Evolutionary conservation across 805 yeast species (phyloP).

Genomic region (Candida railenensis): DNA sequence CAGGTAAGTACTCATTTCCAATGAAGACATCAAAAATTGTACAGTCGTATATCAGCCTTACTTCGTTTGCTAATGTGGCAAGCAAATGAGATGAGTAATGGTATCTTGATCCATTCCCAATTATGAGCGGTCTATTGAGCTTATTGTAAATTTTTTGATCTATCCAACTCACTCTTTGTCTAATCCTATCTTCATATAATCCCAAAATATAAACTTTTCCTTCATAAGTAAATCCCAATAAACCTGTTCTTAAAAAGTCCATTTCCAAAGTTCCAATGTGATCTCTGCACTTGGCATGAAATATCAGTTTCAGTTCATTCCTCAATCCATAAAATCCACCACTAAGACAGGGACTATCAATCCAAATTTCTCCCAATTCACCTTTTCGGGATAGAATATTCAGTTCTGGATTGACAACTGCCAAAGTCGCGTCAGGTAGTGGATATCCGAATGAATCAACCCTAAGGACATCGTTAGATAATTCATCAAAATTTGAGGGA

Average conservation of each 20-base stretch:
- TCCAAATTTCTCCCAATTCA: slow-evolving; percentile 96
- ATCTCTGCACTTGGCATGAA: slow-evolving; percentile 79
- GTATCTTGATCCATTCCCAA: slow-evolving; percentile 49
- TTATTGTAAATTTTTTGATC: slow-evolving; percentile 44
- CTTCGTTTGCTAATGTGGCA: slow-evolving; percentile 77
- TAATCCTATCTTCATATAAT: slow-evolving; percentile 83
- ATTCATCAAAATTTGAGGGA: slow-evolving; percentile 50
- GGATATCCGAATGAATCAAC: slow-evolving; percentile 95
- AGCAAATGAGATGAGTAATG: slow-evolving; percentile 88
- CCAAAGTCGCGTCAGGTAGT: slow-evolving; percentile 88
- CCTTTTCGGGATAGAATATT: slow-evolving; percentile 67
- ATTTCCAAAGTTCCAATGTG: slow-evolving; percentile 67
- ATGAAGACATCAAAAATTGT: slow-evolving; percentile 84
- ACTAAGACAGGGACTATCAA: slow-evolving; percentile 87
- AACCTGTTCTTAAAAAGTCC: slow-evolving; percentile 86
- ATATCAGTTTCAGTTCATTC: slow-evolving; percentile 64
- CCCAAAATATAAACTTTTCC: slow-evolving; percentile 91
- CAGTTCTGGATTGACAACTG: slow-evolving; percentile 93
- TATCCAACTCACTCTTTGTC: slow-evolving; percentile 71
- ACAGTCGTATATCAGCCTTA: slow-evolving; percentile 81
- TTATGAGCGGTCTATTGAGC: slow-evolving; percentile 28
- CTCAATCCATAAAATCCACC: slow-evolving; percentile 85
- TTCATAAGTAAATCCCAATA: slow-evolving; percentile 82
- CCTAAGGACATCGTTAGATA: slow-evolving; percentile 44
- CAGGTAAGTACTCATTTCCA: slow-evolving; percentile 79